Conservation (phyloP, 306 rosid species). For the Gastrolobium bilobum region DNA sequence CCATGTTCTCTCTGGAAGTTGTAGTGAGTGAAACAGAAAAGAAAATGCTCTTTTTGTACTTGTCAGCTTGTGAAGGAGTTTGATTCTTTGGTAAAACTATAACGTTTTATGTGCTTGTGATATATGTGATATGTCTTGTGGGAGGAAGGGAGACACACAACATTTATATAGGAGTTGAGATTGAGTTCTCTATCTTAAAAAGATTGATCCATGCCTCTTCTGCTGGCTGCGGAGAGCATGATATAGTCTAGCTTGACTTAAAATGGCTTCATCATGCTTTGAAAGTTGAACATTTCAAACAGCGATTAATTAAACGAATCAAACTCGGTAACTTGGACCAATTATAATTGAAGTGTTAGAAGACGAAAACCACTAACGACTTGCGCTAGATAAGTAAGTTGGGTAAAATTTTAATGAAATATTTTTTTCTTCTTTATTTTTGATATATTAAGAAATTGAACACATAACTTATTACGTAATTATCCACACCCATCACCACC, state of each 20-base stretch:
- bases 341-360: not conserved
- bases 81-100: not conserved
- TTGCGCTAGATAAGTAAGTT: no score
- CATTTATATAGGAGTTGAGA: slow-evolving; percentile 3
- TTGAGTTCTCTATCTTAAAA: not conserved
- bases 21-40: not conserved
- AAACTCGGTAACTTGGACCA: not conserved
- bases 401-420: no score
- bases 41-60: not conserved
- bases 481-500: no score
- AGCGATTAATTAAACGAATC: not conserved
- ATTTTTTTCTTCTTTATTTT: no score
- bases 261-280: not conserved
- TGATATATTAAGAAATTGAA: no score
- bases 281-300: slow-evolving; percentile 10
- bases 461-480: no score
- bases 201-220: not conserved
- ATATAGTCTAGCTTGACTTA: not conserved
- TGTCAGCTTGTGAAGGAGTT: not conserved
- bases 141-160: not conserved
- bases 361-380: not conserved
- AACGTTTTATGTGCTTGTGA: not conserved
- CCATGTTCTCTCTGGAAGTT: no score
- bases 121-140: not conserved
- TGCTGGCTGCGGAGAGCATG: not conserved